Evolutionary conservation across 352 stramenopile species (phyloP), one percentile per base, ranked within the genome.

Genomic region (Pythium vanterpoolii): DNA sequence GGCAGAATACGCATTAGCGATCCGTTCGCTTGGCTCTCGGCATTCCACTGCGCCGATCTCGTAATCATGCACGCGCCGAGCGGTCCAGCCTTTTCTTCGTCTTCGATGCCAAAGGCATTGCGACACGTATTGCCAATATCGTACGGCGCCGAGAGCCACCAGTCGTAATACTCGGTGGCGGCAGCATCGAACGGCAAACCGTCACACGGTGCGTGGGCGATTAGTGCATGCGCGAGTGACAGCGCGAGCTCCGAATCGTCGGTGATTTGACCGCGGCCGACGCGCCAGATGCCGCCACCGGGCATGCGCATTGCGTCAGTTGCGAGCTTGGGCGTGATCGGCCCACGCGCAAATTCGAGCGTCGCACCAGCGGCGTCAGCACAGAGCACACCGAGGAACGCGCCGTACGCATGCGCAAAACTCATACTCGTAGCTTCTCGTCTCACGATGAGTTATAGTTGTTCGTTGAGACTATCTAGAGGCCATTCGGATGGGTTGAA

Each of bases 211-310:
- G 33, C 51, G 10, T 72, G 66, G 0, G 28, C 57, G 16, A 68
- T 38, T 1, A 86, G 60, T 0, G 63, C 74, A 10, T 53, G 65
- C 24, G 74, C 71, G 24, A 83, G 66, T 43, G 73, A 70, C 49
- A 87, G 49, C 52, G 77, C 71, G 13, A 84, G 63, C 69, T 87
- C 77, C 60, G 73, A 85, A 65, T 87, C 77, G 72, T 87, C 77
- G 5, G 77, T 87, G 66, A 77, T 83, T 46, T 87, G 77, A 7
- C 77, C 77, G 4, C 39, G 46, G 30, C 77, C 77, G 33, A 84
- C 48, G 3, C 40, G 11, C 23, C 72, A 78, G 42, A 75, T 28
- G 18, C 77, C 74, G n/a, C 72, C 74, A 34, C 77, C 77, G 10
- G 77, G 74, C 77, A 87, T 82, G 40, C 49, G 42, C 71, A 87